phyloP scores from a whole-genome alignment of 1,284 basidiomycete genomes.

The Cryptococcus hybrid region DNA sequence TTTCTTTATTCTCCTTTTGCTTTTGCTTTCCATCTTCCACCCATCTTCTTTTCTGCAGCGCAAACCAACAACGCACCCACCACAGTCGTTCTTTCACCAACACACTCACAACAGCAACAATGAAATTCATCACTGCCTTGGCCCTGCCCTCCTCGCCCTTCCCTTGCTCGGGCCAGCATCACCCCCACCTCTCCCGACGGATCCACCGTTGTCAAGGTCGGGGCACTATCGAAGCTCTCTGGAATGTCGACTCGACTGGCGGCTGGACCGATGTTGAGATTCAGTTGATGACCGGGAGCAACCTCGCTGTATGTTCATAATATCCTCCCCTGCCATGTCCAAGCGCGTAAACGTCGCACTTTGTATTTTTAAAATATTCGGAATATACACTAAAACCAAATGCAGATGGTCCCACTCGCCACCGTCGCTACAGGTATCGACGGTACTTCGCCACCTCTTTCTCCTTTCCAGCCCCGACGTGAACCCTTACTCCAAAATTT shows the following conservation, averaged over 20 bases:
- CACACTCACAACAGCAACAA: background rate
- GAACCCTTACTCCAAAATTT: slow-evolving; percentile 49
- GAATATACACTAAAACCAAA: background rate
- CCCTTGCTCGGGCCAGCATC: slow-evolving; percentile 19
- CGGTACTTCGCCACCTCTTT: slow-evolving; percentile 32
- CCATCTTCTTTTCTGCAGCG: background rate
- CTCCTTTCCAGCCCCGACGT: slow-evolving; percentile 37
- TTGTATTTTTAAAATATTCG: no score
- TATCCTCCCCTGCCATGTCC: background rate
- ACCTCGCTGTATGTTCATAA: slow-evolving; percentile 21
- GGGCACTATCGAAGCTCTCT: slow-evolving; percentile 38
- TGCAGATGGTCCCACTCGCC: slow-evolving; percentile 17
- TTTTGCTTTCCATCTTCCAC: slow-evolving; percentile 4
- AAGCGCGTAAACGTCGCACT: background rate
- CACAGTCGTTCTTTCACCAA: background rate
- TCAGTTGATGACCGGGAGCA: slow-evolving; percentile 48
- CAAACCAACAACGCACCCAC: background rate
- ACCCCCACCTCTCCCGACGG: slow-evolving; percentile 48
- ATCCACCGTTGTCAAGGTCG: slow-evolving; percentile 41
- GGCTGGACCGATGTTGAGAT: slow-evolving; percentile 48
- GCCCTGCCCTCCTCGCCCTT: slow-evolving; percentile 10
- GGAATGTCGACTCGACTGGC: slow-evolving; percentile 46
- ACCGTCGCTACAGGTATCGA: slow-evolving; percentile 42
- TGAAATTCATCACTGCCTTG: background rate
- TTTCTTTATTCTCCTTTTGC: slow-evolving; percentile 4